Conservation (phyloP, 352 stramenopile species). For the Globisporangium recalcitrans region DNA sequence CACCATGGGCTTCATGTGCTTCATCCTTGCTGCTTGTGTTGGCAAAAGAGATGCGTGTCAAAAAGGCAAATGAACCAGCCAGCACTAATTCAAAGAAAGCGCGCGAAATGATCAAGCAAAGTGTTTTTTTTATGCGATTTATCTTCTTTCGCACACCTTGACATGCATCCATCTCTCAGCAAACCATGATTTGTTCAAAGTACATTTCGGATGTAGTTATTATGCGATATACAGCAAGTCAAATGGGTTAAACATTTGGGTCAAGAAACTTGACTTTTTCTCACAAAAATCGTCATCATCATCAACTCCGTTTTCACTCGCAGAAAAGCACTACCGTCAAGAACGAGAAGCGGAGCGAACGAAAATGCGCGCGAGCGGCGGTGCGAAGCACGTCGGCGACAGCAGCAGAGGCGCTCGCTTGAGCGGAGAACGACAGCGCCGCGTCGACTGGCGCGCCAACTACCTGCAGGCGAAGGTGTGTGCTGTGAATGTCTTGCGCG, state of each 20-base stretch:
- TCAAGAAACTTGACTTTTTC: too few species aligned
- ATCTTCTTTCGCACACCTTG: too few species aligned
- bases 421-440: constrained; percentile 10
- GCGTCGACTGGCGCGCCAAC: constrained; percentile 31
- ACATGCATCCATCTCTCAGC: too few species aligned
- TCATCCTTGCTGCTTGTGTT: constrained; percentile 23
- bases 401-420: neutral
- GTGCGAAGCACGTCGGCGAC: neutral
- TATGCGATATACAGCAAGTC: too few species aligned
- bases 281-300: too few species aligned
- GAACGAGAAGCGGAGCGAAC: neutral
- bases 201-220: too few species aligned
- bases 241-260: too few species aligned
- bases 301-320: too few species aligned
- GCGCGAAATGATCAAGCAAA: neutral
- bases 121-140: neutral
- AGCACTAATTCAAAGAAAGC: neutral
- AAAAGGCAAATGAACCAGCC: neutral
- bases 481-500: neutral
- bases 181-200: too few species aligned
- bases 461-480: constrained; percentile 41
- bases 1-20: constrained; percentile 64
- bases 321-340: neutral
- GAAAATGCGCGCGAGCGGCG: neutral
- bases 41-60: neutral